These are phyloP conservation scores for Metschnikowia aberdeeniae DNA, from an alignment of 805 yeast species.

Conservation along the genomic window DNA sequence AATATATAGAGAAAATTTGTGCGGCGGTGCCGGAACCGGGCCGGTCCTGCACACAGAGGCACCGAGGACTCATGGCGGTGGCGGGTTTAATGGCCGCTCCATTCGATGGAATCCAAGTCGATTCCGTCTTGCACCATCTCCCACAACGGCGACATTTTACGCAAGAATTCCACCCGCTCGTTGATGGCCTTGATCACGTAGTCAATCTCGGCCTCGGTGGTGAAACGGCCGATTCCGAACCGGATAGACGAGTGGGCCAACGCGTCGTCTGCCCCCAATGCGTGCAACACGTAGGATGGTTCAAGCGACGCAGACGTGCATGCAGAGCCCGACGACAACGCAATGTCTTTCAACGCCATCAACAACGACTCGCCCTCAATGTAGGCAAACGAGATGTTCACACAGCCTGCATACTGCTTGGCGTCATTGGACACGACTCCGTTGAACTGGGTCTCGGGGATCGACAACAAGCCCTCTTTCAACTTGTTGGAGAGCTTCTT, in stretches of 20 bases:
- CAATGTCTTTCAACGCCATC: conserved; percentile 97
- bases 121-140: conserved; percentile 99
- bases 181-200: conserved; percentile 85
- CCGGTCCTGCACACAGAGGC: not conserved
- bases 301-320: conserved; percentile 98
- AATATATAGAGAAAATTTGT: not conserved
- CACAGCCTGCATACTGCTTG: conserved; percentile 80
- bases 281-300: conserved; percentile 95
- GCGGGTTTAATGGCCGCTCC: conserved; percentile 87
- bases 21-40: conserved; percentile 1
- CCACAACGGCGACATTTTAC: conserved; percentile 95
- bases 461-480: conserved; percentile 63
- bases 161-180: conserved; percentile 84
- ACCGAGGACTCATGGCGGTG: no score
- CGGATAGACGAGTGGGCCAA: conserved; percentile 97
- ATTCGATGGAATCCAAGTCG: conserved; percentile 87
- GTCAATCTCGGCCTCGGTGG: conserved; percentile 94
- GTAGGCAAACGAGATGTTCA: conserved; percentile 93
- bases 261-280: conserved; percentile 97
- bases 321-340: conserved; percentile 94
- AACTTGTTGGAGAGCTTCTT: conserved; percentile 67
- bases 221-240: conserved; percentile 95
- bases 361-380: conserved; percentile 96
- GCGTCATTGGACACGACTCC: conserved; percentile 61
- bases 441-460: conserved; percentile 86